phyloP scores from a whole-genome alignment of 352 stramenopile genomes.

The Globisporangium nunn region DNA sequence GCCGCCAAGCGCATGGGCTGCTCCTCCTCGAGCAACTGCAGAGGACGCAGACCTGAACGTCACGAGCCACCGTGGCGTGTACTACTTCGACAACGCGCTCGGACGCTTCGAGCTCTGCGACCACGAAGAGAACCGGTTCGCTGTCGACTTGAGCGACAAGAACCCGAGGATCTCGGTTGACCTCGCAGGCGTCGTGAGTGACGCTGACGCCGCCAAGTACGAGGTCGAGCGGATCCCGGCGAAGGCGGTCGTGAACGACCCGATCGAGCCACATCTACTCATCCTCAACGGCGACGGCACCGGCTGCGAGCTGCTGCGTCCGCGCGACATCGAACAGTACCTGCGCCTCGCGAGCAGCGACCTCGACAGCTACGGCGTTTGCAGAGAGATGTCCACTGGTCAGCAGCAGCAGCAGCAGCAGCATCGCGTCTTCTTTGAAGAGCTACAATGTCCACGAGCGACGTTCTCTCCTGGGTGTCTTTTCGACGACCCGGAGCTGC shows the following conservation, averaged over 20 bases:
- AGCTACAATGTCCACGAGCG: not conserved
- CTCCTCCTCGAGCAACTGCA: not conserved
- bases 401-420: not conserved
- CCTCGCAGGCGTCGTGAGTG: conserved; percentile 57
- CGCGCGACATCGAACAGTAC: conserved; percentile 33
- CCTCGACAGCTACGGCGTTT: not conserved
- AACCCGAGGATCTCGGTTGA: conserved; percentile 29
- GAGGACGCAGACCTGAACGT: conserved; percentile 59
- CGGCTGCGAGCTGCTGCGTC: conserved; percentile 46
- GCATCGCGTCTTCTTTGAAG: conserved; percentile 10
- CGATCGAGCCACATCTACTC: conserved; percentile 66
- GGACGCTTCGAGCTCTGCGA: conserved; percentile 56
- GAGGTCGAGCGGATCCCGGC: conserved; percentile 41
- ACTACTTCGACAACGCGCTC: conserved; percentile 62
- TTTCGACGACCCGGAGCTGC: conserved; percentile 36
- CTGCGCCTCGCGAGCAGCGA: conserved; percentile 1
- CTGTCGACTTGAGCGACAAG: conserved; percentile 26
- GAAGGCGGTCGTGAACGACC: conserved; percentile 63
- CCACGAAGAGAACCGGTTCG: conserved; percentile 65
- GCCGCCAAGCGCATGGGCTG: not conserved
- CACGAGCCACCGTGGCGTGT: conserved; percentile 53
- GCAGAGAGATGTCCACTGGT: conserved; percentile 1
- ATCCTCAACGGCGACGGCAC: conserved; percentile 72
- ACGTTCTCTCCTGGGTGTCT: conserved; percentile 1
- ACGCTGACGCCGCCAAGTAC: conserved; percentile 39